Evolutionary conservation across 208 protist genomes (phyloP).

Genomic region (Leishmania guyanensis): DNA sequence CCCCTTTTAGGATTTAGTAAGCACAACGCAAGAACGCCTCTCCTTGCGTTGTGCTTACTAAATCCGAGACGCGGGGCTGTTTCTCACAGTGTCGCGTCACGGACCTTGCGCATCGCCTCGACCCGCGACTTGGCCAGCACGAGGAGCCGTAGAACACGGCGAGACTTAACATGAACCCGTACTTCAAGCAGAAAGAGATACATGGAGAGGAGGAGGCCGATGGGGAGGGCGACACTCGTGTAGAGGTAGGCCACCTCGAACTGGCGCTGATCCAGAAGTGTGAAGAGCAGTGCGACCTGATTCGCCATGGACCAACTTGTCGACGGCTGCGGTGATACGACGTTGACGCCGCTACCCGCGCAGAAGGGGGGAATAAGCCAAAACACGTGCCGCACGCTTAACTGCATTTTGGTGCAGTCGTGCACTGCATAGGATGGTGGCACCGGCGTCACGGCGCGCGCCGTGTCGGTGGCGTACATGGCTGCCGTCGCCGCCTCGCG

Average conservation of each 20-base stretch:
- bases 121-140: not conserved
- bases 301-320: conserved; percentile 12
- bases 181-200: conserved; percentile 8
- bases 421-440: not conserved
- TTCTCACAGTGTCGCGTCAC: conserved; percentile 2
- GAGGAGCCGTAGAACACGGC: conserved; percentile 7
- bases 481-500: conserved; percentile 6
- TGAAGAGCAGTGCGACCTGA: conserved; percentile 26
- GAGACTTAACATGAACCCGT: conserved; percentile 5
- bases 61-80: not conserved
- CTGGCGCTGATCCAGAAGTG: conserved; percentile 13
- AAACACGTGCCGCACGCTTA: not conserved
- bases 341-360: not conserved
- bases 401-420: conserved; percentile 12
- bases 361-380: conserved; percentile 18
- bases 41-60: too few species aligned
- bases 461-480: conserved; percentile 22
- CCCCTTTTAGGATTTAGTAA: too few species aligned
- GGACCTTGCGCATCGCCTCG: not conserved
- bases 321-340: not conserved
- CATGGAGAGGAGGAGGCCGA: conserved; percentile 10
- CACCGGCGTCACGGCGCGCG: not conserved
- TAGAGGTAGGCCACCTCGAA: conserved; percentile 30
- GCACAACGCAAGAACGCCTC: too few species aligned
- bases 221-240: conserved; percentile 21